Evolutionary conservation across 208 protist species (phyloP).

Genomic region (Leishmania major): DNA sequence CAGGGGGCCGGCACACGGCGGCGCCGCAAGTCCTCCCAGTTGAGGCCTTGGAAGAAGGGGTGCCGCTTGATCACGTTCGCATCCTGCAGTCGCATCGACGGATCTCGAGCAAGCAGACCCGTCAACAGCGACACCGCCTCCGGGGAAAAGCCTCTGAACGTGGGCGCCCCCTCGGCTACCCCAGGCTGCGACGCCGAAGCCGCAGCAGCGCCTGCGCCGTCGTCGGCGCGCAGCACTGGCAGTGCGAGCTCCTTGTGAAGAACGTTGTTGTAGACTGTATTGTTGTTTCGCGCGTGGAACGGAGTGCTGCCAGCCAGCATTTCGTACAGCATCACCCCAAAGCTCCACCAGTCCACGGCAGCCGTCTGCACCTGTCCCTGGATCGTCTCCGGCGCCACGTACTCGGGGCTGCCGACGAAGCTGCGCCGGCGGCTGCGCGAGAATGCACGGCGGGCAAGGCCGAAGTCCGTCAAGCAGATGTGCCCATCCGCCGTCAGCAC

Average conservation of each 20-base stretch:
- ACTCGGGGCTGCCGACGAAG: slow-evolving; percentile 91
- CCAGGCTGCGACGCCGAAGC: not conserved
- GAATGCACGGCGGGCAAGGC: slow-evolving; percentile 80
- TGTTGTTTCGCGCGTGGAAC: slow-evolving; percentile 91
- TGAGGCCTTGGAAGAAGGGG: slow-evolving; percentile 69
- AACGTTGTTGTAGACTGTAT: slow-evolving; percentile 81
- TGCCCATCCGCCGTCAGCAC: slow-evolving; percentile 85
- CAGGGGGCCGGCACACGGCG: slow-evolving; percentile 52
- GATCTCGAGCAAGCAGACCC: slow-evolving; percentile 60
- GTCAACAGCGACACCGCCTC: slow-evolving; percentile 64
- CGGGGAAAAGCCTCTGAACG: slow-evolving; percentile 43
- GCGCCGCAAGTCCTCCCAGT: slow-evolving; percentile 67
- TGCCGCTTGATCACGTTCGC: slow-evolving; percentile 54
- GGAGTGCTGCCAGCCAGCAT: slow-evolving; percentile 92
- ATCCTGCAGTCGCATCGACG: slow-evolving; percentile 43
- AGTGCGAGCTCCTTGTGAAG: slow-evolving; percentile 55
- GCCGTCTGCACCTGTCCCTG: slow-evolving; percentile 87
- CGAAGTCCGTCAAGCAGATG: slow-evolving; percentile 88
- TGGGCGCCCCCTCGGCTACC: slow-evolving; percentile 7
- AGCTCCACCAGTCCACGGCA: slow-evolving; percentile 97
- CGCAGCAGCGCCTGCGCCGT: slow-evolving; percentile 3
- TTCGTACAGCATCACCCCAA: slow-evolving; percentile 96
- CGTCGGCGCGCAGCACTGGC: slow-evolving; percentile 15
- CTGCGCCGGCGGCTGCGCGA: slow-evolving; percentile 65
- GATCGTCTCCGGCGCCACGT: slow-evolving; percentile 93